Percentiles rank a stretch among this genome's conserved stretches.
These are phyloP conservation scores for Penicillium olsonii DNA, from an alignment of 2,329 filamentous ascomycete genomes.

Conservation along the genomic window DNA sequence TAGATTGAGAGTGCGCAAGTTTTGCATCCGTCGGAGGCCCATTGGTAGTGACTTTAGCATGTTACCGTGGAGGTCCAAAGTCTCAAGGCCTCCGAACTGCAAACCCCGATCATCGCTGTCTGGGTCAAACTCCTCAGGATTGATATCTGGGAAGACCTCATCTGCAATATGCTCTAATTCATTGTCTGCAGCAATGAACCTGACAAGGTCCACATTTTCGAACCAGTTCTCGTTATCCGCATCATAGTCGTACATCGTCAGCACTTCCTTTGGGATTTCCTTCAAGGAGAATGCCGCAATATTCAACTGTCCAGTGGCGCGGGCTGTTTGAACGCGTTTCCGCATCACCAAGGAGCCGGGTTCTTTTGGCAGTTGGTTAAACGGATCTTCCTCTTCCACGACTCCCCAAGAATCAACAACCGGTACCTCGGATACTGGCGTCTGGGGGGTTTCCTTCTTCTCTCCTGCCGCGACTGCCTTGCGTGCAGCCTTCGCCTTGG, in stretches of 20 bases:
- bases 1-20: slow-evolving; percentile 80
- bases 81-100: slow-evolving; percentile 80
- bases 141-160: slow-evolving; percentile 72
- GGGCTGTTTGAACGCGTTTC: slow-evolving; percentile 70
- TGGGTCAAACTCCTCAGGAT: slow-evolving; percentile 58
- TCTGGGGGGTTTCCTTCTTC: slow-evolving; percentile 7
- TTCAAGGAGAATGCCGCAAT: slow-evolving; percentile 81
- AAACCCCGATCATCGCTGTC: slow-evolving; percentile 69
- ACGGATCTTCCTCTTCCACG: slow-evolving; percentile 42
- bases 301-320: slow-evolving; percentile 79
- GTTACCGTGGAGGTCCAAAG: slow-evolving; percentile 85
- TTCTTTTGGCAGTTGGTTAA: slow-evolving; percentile 63
- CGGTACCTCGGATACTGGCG: slow-evolving; percentile 12
- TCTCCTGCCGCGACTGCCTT: slow-evolving; percentile 50
- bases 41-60: slow-evolving; percentile 69
- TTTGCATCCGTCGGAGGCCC: slow-evolving; percentile 71
- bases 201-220: slow-evolving; percentile 83
- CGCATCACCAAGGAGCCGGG: slow-evolving; percentile 67
- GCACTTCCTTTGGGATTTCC: slow-evolving; percentile 76
- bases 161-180: slow-evolving; percentile 76
- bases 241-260: slow-evolving; percentile 87
- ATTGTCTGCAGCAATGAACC: slow-evolving; percentile 86
- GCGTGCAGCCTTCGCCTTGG: slow-evolving; percentile 83
- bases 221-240: slow-evolving; percentile 75
- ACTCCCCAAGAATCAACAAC: slow-evolving; percentile 52